Conservation (phyloP, 441 rosid genomes). For the Populus hybrid region DNA sequence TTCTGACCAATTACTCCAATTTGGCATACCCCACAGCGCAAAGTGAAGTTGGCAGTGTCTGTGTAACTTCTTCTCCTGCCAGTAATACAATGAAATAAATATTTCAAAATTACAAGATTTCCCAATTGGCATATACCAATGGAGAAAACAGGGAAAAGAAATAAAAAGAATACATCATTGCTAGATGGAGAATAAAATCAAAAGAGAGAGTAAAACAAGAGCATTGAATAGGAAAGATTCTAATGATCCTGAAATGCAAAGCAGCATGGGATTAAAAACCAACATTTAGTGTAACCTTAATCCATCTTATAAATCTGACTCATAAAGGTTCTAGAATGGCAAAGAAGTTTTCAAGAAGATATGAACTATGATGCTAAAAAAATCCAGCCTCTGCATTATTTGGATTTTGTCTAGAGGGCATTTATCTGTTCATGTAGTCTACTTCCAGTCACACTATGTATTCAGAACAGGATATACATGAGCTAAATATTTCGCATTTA, state of each 20-base stretch:
- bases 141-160: background rate
- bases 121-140: background rate
- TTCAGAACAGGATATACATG: background rate
- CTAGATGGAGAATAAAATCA: background rate
- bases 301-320: background rate
- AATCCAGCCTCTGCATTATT: background rate
- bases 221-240: background rate
- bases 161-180: background rate
- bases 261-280: background rate
- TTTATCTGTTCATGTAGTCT: background rate
- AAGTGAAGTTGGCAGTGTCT: conserved; percentile 72
- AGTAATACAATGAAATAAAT: background rate
- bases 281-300: background rate
- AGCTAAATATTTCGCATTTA: background rate
- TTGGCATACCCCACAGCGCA: conserved; percentile 90
- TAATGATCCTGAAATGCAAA: background rate
- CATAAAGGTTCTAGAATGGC: background rate
- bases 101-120: background rate
- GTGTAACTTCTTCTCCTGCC: conserved; percentile 78
- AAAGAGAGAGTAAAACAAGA: background rate
- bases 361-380: background rate
- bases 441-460: background rate
- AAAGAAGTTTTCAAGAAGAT: background rate
- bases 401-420: background rate
- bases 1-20: conserved; percentile 87